Evolutionary conservation across 345 rosid genomes (phyloP), one percentile per base, ranked within the genome.

Genomic region (Melaleuca alternifolia): DNA sequence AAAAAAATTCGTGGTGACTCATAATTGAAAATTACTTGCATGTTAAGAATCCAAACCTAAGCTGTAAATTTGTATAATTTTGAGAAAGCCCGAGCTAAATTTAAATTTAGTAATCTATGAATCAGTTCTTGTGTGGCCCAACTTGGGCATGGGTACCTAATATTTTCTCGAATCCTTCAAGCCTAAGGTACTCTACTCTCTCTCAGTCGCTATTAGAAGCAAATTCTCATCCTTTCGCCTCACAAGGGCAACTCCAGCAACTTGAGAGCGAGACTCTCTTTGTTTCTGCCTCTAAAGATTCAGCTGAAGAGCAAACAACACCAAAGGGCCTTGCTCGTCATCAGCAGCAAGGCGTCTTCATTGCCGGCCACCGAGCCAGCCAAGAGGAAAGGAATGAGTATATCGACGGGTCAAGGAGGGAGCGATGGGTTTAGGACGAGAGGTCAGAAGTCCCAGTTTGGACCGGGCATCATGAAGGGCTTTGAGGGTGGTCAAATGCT

Each of bases 401-500:
- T 93, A 30, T 88, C 99, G 1, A 97, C 16, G 99, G 99, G 56
- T 95, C 99, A 10, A 96, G 98, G 59, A 96, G 95, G 96, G 95
- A 87, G 76, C 87, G 95, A 98, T 84, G 99, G 98, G 85, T 95
- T 95, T 83, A 98, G 98, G 14, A 96, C 95, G 99, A 93, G 97
- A 89, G 99, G 99, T n/a, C 98, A 97, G 93, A 97, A 97, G 84
- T 97, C 99, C 21, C 90, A 98, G 84, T 94, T 98, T 0, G 99
- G 99, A 86, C 99, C 96, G 21, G 99, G 99, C 26, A 93, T 95
- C 57, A 91, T 92, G 88, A 94, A 89, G 90, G 99, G 99, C 0
- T 97, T 97, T 50, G 99, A 97, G 89, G 99, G 99, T n/a, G 99
- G 99, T 1, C 98, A 96, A 89, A 97, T 95, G 90, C 97, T 98